These are phyloP conservation scores for Aspergillus coremiiformis DNA, from an alignment of 495 filamentous ascomycete genomes.

Conservation along the genomic window DNA sequence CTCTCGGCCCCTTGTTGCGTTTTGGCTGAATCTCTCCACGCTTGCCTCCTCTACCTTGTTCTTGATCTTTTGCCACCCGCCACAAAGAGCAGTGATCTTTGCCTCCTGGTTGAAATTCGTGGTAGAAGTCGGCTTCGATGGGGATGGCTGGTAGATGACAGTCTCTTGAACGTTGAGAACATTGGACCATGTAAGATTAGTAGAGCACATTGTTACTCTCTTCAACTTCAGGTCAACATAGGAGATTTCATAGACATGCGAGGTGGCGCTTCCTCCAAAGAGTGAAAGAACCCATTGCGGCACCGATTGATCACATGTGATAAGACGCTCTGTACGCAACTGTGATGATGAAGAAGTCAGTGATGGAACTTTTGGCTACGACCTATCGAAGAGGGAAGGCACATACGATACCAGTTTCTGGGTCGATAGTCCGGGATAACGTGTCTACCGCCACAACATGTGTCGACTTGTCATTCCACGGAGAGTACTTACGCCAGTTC, in stretches of 20 bases:
- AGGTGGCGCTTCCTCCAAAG: conserved; percentile 63
- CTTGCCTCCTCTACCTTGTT: conserved; percentile 89
- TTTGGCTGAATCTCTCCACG: conserved; percentile 81
- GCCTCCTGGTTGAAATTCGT: conserved; percentile 85
- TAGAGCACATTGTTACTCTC: conserved; percentile 88
- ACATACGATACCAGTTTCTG: conserved; percentile 72
- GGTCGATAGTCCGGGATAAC: conserved; percentile 71
- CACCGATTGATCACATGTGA: conserved; percentile 84
- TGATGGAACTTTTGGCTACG: not conserved
- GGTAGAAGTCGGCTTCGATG: conserved; percentile 42
- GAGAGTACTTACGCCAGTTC: conserved; percentile 98
- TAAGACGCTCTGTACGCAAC: conserved; percentile 92
- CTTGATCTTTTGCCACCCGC: conserved; percentile 92
- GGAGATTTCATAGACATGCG: conserved; percentile 87
- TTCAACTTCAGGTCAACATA: conserved; percentile 78
- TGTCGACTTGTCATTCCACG: conserved; percentile 92
- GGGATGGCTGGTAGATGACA: conserved; percentile 66
- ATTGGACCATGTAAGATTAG: conserved; percentile 85
- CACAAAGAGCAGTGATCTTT: conserved; percentile 85
- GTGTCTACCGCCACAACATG: conserved; percentile 96
- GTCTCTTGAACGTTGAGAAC: conserved; percentile 85
- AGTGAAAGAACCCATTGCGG: conserved; percentile 79
- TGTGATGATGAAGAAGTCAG: conserved; percentile 20
- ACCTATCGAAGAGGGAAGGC: not conserved
- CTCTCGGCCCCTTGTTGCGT: conserved; percentile 78